phyloP scores from a whole-genome alignment of 768 basidiomycete species.

The Macrolepiota dolichaula region DNA sequence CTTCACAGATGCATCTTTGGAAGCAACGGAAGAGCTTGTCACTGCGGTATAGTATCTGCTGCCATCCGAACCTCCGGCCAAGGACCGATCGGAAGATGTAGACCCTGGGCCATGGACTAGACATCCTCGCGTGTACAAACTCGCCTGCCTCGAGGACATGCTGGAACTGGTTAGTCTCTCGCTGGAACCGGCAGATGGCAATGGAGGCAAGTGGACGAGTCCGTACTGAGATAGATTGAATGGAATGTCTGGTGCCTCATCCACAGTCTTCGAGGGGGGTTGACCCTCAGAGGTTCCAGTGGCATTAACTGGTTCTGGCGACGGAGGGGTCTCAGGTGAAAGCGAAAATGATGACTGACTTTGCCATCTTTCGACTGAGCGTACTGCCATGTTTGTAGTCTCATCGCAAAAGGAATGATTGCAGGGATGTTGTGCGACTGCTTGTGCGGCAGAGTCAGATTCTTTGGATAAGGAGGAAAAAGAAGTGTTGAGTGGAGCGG shows the following conservation, averaged over 20 bases:
- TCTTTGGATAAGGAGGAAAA: background rate
- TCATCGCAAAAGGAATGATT: background rate
- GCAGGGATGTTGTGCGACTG: conserved; percentile 3
- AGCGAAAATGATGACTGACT: background rate
- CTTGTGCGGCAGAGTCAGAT: conserved; percentile 3
- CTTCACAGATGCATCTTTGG: background rate
- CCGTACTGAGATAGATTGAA: conserved; percentile 40
- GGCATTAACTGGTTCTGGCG: background rate
- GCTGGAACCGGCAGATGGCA: conserved; percentile 18
- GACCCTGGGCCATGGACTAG: background rate
- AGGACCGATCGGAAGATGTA: background rate
- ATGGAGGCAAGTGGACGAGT: conserved; percentile 38
- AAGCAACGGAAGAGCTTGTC: background rate
- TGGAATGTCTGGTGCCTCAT: conserved; percentile 17
- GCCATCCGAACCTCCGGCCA: background rate
- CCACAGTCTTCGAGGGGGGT: conserved; percentile 15
- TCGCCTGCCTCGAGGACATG: conserved; percentile 14
- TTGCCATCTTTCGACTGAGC: background rate
- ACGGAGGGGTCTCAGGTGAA: too few species aligned
- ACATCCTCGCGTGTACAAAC: background rate
- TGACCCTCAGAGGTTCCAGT: background rate
- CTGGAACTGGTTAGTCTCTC: background rate
- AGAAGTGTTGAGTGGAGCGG: background rate
- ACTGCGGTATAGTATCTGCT: background rate
- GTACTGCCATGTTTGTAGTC: background rate